These are phyloP conservation scores for Herpetomonas samuelpessoai DNA, from an alignment of 208 protist genomes.

Conservation along the genomic window DNA sequence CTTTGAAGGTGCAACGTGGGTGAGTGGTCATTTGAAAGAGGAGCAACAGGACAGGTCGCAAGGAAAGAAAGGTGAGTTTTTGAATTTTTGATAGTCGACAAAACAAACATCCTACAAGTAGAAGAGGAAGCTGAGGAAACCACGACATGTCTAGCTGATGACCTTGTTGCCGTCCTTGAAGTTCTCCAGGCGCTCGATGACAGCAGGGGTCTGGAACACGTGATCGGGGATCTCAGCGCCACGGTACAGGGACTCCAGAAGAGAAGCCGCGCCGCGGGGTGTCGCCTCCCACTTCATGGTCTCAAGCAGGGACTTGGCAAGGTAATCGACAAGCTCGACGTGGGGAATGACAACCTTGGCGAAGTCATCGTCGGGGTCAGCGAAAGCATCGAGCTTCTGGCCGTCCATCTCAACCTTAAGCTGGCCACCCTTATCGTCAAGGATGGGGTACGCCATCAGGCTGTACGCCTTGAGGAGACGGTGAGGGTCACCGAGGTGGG, in stretches of 20 bases:
- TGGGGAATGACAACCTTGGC: conserved; percentile 89
- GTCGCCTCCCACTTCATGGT: conserved; percentile 90
- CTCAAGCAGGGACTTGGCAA: conserved; percentile 83
- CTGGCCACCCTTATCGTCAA: conserved; percentile 87
- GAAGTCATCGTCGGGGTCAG: conserved; percentile 89
- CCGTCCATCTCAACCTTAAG: conserved; percentile 87
- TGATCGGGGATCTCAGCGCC: conserved; percentile 87
- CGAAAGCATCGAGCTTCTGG: conserved; percentile 80
- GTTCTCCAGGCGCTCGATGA: conserved; percentile 78
- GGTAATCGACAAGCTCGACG: conserved; percentile 83
- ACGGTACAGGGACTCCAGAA: conserved; percentile 90
- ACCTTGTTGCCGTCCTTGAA: conserved; percentile 82
- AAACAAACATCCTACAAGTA: conserved; percentile 14
- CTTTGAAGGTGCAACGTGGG: no score
- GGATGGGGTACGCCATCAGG: conserved; percentile 88
- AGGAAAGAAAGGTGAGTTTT: not conserved
- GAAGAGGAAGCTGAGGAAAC: conserved; percentile 7
- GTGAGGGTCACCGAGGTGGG: conserved; percentile 86
- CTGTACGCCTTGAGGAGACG: conserved; percentile 89
- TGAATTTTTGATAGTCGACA: conserved; percentile 6
- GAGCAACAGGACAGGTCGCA: no score
- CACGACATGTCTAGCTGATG: conserved; percentile 35
- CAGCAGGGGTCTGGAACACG: conserved; percentile 87
- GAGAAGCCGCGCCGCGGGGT: conserved; percentile 77
- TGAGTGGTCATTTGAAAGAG: no score